phyloP scores from a whole-genome alignment of 2,329 filamentous ascomycete genomes.

The Harringtonia lauricola region DNA sequence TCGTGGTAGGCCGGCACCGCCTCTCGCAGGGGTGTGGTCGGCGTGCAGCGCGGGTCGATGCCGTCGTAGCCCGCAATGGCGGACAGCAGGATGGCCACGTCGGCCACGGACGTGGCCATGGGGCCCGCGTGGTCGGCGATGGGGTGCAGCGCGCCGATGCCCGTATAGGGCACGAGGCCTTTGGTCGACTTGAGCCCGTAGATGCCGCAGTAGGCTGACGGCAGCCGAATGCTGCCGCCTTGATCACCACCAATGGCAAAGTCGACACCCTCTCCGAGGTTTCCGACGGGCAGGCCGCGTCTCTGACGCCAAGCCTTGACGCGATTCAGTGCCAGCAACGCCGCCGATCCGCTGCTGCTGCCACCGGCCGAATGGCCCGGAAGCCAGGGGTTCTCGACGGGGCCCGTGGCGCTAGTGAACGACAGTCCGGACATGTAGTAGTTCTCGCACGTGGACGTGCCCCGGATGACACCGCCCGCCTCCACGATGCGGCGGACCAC shows the following conservation, averaged over 20 bases:
- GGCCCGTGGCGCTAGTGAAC: slow-evolving; percentile 65
- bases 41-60: slow-evolving; percentile 31
- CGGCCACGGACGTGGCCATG: slow-evolving; percentile 29
- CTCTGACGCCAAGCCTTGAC: slow-evolving; percentile 7
- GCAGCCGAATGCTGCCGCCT: slow-evolving; percentile 62
- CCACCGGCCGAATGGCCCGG: slow-evolving; percentile 63
- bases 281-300: slow-evolving; percentile 53
- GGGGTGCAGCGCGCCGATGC: slow-evolving; percentile 27
- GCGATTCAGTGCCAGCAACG: slow-evolving; percentile 17
- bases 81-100: slow-evolving; percentile 28
- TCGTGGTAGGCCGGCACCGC: slow-evolving; percentile 21
- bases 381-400: slow-evolving; percentile 63
- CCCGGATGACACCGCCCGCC: slow-evolving; percentile 58
- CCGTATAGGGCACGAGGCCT: slow-evolving; percentile 38
- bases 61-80: slow-evolving; percentile 35
- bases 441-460: slow-evolving; percentile 63
- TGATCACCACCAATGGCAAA: slow-evolving; percentile 48
- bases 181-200: slow-evolving; percentile 36
- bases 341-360: slow-evolving; percentile 59
- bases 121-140: slow-evolving; percentile 34
- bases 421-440: slow-evolving; percentile 43
- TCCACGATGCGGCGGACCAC: slow-evolving; percentile 28
- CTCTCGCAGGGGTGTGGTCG: slow-evolving; percentile 23
- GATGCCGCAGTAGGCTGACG: slow-evolving; percentile 26
- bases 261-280: slow-evolving; percentile 9